Percentiles rank a stretch among this genome's conserved stretches.
These are phyloP conservation scores for Mallotus nudiflorus DNA, from an alignment of 345 rosid species.

Conservation along the genomic window DNA sequence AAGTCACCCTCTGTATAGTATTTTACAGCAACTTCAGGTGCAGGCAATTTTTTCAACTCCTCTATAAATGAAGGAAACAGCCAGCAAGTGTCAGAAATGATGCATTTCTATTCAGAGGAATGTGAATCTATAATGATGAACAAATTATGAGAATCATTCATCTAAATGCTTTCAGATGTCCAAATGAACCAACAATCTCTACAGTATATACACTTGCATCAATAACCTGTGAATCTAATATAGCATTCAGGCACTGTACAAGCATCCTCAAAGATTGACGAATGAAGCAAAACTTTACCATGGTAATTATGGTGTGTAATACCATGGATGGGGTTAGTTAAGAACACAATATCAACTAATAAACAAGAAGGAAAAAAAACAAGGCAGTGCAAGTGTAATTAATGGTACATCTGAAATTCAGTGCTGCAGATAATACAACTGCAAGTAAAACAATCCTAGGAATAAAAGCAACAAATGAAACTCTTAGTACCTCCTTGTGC, in stretches of 20 bases:
- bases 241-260: not conserved
- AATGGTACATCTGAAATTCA: not conserved
- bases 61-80: constrained; percentile 38
- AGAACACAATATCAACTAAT: not conserved
- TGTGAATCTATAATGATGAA: not conserved
- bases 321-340: not conserved
- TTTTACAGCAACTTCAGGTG: constrained; percentile 87
- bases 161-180: not conserved
- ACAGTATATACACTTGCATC: too few species aligned
- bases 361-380: not conserved
- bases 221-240: not conserved
- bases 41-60: constrained; percentile 78
- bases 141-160: not conserved
- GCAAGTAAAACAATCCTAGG: constrained; percentile 8
- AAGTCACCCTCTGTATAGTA: constrained; percentile 89
- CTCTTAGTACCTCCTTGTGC: constrained; percentile 63
- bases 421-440: not conserved
- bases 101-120: not conserved
- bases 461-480: constrained; percentile 5
- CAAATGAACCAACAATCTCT: too few species aligned
- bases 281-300: not conserved
- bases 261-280: not conserved
- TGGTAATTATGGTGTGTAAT: not conserved
- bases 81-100: constrained; percentile 8
- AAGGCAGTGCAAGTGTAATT: not conserved